Percentiles rank a stretch among this genome's conserved stretches.
phyloP scores from a whole-genome alignment of 352 stramenopile genomes.

The Thalassiosira ordinaria region DNA sequence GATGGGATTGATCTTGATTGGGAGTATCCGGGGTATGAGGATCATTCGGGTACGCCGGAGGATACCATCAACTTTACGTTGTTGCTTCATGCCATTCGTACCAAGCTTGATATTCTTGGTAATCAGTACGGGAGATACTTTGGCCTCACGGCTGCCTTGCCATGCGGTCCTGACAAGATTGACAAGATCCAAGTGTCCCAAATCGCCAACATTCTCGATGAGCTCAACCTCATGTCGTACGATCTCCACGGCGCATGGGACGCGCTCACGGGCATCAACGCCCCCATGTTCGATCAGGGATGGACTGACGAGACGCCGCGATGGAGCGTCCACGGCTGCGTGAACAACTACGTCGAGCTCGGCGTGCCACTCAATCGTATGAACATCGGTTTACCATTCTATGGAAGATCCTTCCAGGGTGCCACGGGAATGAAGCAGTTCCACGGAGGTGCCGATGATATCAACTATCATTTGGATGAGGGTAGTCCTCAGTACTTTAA shows the following conservation, averaged over 20 bases:
- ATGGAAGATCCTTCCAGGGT: constrained; percentile 28
- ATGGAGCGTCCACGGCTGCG: constrained; percentile 35
- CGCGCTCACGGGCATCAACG: constrained; percentile 22
- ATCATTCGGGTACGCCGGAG: constrained; percentile 43
- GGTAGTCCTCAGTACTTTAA: constrained; percentile 56
- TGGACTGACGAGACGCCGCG: constrained; percentile 12
- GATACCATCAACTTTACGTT: constrained; percentile 48
- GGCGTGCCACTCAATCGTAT: constrained; percentile 21
- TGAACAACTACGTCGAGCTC: constrained; percentile 8
- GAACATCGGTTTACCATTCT: constrained; percentile 43
- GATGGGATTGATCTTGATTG: constrained; percentile 49
- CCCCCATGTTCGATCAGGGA: constrained; percentile 49
- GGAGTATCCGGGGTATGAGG: constrained; percentile 48
- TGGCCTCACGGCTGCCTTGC: constrained; percentile 50
- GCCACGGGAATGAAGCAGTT: constrained; percentile 46
- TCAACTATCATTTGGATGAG: constrained; percentile 48
- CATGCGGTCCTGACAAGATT: constrained; percentile 46
- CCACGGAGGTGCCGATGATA: constrained; percentile 45
- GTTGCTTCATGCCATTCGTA: constrained; percentile 40
- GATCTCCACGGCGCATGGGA: constrained; percentile 46
- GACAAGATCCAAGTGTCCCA: constrained; percentile 43
- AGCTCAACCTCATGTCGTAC: constrained; percentile 46
- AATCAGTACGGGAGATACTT: constrained; percentile 38
- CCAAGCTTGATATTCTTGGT: constrained; percentile 39
- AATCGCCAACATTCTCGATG: constrained; percentile 26